Base-by-base conservation (phyloP, 345 rosid species). In the Salix exigua region DNA sequence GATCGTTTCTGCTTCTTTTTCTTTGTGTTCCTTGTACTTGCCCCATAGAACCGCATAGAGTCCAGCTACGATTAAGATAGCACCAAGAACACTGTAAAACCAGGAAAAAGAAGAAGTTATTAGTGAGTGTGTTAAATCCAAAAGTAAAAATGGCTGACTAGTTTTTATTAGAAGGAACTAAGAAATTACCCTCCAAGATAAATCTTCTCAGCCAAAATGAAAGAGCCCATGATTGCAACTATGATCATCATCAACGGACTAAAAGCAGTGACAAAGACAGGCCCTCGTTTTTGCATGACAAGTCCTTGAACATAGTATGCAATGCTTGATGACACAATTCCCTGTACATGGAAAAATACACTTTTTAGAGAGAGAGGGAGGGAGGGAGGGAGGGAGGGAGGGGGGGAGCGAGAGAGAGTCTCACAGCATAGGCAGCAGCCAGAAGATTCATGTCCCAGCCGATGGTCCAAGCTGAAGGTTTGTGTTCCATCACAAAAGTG, bases 231-330 rank as follows among this genome's bases (percentile, higher is more conserved):
- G 66, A 88, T 46, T 21, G 91, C 87, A 55, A 88, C 91, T 0
- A 90, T 64, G 64, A 91, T 84, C 92, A 90, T 87, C 79, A 82
- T 70, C 68, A 91, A 77, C 2, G 94, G 97, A 79, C 82, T 91
- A 61, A 91, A 90, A 46, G 94, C 87, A 48, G 90, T 88, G n/a
- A 85, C 92, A 76, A 88, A 91, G 60, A 90, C 92, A 5, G 97
- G 94, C 4, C 97, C 97, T 75, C 78, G 86, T 70, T 71, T 79
- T 71, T 86, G 86, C 81, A 86, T 85, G 25, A 72, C 79, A 76
- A 82, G 75, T 35, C 90, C 92, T 77, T 83, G 86, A 30, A 85
- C 79, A 75, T 85, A 88, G 75, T 86, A 85, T 38, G 85, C 86
- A 10, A 88, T 66, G 66, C 92, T 89, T 72, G 94, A 87, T 23